Conservation (phyloP, 345 rosid genomes). For the Viola odorata region DNA sequence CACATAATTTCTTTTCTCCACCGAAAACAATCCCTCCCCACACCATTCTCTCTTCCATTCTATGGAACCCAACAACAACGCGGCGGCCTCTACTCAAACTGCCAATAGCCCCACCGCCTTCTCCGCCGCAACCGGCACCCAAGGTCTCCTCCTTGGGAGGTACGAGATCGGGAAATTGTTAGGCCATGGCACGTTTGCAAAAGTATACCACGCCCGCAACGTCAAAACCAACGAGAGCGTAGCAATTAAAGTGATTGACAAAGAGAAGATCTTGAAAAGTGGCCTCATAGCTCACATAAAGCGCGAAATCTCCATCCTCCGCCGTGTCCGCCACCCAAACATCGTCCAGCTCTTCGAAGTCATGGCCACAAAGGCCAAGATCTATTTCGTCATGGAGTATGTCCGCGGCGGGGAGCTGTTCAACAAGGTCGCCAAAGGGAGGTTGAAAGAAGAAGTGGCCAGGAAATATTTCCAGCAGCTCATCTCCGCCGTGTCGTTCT, state of each 20-base stretch:
- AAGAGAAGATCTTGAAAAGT: slow-evolving; percentile 20
- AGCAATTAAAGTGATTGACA: slow-evolving; percentile 24
- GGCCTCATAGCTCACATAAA: slow-evolving; percentile 24
- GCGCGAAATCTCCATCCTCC: slow-evolving; percentile 24
- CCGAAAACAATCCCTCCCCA: not conserved
- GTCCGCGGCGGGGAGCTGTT: slow-evolving; percentile 24
- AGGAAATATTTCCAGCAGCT: slow-evolving; percentile 24
- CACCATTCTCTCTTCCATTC: not conserved
- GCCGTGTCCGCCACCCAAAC: slow-evolving; percentile 23
- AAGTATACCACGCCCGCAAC: slow-evolving; percentile 20
- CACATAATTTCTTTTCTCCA: not conserved
- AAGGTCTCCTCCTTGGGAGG: slow-evolving; percentile 18
- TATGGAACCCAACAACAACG: slow-evolving; percentile 9
- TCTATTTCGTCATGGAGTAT: slow-evolving; percentile 25
- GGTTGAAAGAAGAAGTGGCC: slow-evolving; percentile 22
- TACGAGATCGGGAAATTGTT: slow-evolving; percentile 26
- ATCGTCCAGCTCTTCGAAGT: slow-evolving; percentile 25
- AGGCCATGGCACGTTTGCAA: slow-evolving; percentile 25
- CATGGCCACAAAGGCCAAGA: slow-evolving; percentile 29
- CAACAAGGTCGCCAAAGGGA: slow-evolving; percentile 23
- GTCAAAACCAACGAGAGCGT: slow-evolving; percentile 19
- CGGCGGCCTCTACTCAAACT: not conserved
- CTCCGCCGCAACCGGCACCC: not conserved
- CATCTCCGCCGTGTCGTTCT: slow-evolving; percentile 19
- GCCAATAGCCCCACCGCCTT: not conserved